Evolutionary conservation across 1,284 basidiomycete species (phyloP), one percentile per base, ranked within the genome.

Genomic region (Tilletia indica): DNA sequence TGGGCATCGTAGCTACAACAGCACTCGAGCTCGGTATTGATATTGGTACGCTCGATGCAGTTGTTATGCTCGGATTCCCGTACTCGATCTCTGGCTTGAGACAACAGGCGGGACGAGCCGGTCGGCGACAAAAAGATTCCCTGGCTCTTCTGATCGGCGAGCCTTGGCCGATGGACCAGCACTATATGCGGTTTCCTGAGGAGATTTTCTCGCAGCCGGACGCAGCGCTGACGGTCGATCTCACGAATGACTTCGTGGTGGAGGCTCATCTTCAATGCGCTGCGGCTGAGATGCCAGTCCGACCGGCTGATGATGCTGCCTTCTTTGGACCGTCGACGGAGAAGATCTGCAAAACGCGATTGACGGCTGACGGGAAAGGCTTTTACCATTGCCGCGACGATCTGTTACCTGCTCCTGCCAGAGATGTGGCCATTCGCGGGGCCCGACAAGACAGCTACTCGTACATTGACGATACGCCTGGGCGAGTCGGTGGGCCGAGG

Each of bases 21-120:
- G 94, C 93, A 0, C 87, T 96, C 14, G 94, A 96, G 83, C 88
- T 96, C 0, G 93, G 94, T 47, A 91, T 96, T 39, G 93, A 96
- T 80, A 95, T 96, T 58, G 94, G 93, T 16, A 89, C 89, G 25
- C 85, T 96, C 42, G 94, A 96, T 82, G 92, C 92, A 0, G 93
- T 96, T 45, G 89, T 96, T 72, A 92, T 94, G 89, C 88, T 94
- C 25, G 93, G 93, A 0, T 94, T 95, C 81, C 93, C 93, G 0
- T 88, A 89, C 70, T 80, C 82, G 34, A 76, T 78, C 51, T 82
- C 82, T 38, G 90, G 88, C 71, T 73, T 93, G 89, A 87, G 91
- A 47, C 94, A 96, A 87, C 93, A 96, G 89, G 90, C 91, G 4
- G 93, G 94, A 45, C 87, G 93, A 77, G 93, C 93, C 19, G 94